These are phyloP conservation scores for Baorangia bicolor DNA, from an alignment of 768 basidiomycete species.

Conservation along the genomic window DNA sequence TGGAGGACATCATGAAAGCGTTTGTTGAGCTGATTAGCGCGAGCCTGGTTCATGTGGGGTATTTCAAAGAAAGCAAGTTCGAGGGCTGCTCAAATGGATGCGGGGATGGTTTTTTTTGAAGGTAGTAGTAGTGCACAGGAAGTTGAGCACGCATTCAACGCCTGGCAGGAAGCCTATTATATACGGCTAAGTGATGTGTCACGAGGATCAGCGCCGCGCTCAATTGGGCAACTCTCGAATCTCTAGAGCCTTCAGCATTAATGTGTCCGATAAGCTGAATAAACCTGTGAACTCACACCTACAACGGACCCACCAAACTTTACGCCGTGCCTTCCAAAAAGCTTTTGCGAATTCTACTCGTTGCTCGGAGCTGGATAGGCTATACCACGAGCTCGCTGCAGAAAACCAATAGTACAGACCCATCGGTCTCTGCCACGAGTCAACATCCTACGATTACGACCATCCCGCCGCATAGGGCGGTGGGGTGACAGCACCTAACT, in stretches of 20 bases:
- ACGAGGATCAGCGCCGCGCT: neutral
- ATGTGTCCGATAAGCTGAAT: neutral
- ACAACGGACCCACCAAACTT: neutral
- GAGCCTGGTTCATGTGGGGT: constrained; percentile 16
- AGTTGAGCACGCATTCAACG: neutral
- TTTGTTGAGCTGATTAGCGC: constrained; percentile 32
- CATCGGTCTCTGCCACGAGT: too few species aligned
- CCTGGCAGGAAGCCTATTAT: neutral
- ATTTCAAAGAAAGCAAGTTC: neutral
- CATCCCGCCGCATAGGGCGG: neutral
- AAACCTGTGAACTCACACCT: neutral
- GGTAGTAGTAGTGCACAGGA: constrained; percentile 1
- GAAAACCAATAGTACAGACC: too few species aligned
- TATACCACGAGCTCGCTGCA: neutral
- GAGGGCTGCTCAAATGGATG: neutral
- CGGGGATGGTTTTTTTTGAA: neutral
- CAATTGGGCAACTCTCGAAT: constrained; percentile 1
- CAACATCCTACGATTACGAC: neutral
- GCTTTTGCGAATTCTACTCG: neutral
- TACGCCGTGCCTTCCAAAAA: neutral
- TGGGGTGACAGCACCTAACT: neutral
- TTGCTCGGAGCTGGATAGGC: neutral
- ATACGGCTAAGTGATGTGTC: neutral
- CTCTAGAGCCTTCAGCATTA: neutral
- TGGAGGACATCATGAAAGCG: constrained; percentile 35